These are phyloP conservation scores for Pluteus cervinus DNA, from an alignment of 768 basidiomycete genomes.

Conservation along the genomic window DNA sequence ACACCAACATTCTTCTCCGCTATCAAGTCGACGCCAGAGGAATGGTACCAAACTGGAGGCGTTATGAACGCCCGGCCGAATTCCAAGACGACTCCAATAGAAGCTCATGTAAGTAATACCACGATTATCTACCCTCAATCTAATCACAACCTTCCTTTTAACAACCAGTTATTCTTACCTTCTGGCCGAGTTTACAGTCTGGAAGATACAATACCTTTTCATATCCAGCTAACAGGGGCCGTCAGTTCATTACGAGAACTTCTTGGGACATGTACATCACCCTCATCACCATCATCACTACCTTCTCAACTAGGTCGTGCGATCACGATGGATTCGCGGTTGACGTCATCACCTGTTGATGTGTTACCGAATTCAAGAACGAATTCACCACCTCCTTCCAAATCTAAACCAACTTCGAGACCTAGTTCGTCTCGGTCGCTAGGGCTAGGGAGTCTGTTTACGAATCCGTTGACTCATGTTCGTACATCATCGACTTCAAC, in stretches of 20 bases:
- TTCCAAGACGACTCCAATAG: conserved; percentile 30
- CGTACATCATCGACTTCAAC: too few species aligned
- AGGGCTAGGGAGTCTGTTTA: too few species aligned
- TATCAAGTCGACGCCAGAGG: conserved; percentile 58
- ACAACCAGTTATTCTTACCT: conserved; percentile 53
- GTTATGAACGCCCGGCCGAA: conserved; percentile 31
- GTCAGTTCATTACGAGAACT: conserved; percentile 40
- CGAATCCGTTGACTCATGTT: too few species aligned
- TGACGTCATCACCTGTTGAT: too few species aligned
- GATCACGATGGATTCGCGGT: too few species aligned
- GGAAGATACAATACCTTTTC: conserved; percentile 55
- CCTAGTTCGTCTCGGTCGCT: too few species aligned
- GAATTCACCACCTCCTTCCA: too few species aligned
- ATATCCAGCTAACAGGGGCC: conserved; percentile 52
- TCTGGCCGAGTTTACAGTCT: conserved; percentile 47
- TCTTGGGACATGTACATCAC: too few species aligned
- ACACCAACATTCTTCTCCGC: conserved; percentile 46
- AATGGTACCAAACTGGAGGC: conserved; percentile 50
- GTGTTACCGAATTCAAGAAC: too few species aligned
- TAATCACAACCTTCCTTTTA: conserved; percentile 2
- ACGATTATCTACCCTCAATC: conserved; percentile 1
- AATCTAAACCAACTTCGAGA: too few species aligned
- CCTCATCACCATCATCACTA: too few species aligned
- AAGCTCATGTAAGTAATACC: conserved; percentile 42
- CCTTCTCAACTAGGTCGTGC: conserved; percentile 21